Evolutionary conservation across 371 early-diverging fungal species (phyloP).

Genomic region (Batrachochytrium dendrobatidis): DNA sequence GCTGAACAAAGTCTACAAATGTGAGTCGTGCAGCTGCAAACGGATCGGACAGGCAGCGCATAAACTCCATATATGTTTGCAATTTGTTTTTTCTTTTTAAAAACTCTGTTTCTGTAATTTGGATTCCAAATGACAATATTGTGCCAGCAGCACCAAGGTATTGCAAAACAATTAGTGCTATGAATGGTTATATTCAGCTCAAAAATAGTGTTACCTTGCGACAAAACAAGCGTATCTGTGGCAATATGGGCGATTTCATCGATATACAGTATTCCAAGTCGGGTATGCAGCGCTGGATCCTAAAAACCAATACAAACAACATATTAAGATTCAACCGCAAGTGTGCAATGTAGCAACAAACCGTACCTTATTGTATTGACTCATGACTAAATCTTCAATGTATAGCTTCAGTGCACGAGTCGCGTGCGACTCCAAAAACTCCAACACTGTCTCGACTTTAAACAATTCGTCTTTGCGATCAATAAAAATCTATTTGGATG

Average conservation of each 20-base stretch:
- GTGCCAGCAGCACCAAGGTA: no score
- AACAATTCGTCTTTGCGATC: conserved; percentile 28
- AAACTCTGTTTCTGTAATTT: background rate
- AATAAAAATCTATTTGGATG: conserved; percentile 15
- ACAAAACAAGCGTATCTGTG: no score
- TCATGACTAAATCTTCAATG: conserved; percentile 51
- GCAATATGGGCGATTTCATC: conserved; percentile 33
- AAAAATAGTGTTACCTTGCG: no score
- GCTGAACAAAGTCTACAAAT: conserved; percentile 6
- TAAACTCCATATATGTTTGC: conserved; percentile 3
- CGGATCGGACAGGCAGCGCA: conserved; percentile 6
- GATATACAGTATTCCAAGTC: conserved; percentile 46
- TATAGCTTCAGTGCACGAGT: conserved; percentile 40
- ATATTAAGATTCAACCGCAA: background rate
- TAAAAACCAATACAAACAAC: conserved; percentile 1
- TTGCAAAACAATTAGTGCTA: no score
- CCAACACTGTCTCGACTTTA: conserved; percentile 47
- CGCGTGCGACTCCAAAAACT: conserved; percentile 34
- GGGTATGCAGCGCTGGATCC: conserved; percentile 41
- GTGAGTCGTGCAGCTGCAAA: background rate
- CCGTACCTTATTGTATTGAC: conserved; percentile 37
- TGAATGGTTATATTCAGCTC: no score
- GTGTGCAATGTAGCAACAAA: background rate
- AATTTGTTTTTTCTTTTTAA: background rate
- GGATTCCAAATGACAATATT: no score